Conservation (phyloP, 2,329 filamentous ascomycete species). For the Cryphonectria carpinicola region DNA sequence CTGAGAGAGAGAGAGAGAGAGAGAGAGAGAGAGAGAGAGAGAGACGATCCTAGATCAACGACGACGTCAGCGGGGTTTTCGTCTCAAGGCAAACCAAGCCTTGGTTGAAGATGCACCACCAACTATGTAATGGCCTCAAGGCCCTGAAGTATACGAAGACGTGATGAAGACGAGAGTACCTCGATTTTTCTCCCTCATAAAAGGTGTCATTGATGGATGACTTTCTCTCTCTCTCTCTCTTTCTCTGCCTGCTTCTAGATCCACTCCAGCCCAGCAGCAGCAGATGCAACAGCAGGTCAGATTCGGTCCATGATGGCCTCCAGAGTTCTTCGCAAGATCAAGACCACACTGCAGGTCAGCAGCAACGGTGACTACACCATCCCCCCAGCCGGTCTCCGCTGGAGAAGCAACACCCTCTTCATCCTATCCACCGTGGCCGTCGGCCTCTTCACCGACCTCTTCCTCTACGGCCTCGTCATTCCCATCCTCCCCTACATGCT, state of each 20-base stretch:
- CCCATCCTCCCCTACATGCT: conserved; percentile 63
- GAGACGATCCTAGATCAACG: neutral
- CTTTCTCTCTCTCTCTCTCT: too few relatives aligned
- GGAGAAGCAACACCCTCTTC: conserved; percentile 63
- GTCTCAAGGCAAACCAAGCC: neutral
- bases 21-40: too few relatives aligned
- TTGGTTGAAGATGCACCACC: neutral
- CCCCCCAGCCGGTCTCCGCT: conserved; percentile 34
- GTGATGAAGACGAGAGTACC: neutral
- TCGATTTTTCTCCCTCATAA: neutral
- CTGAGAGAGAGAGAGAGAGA: neutral
- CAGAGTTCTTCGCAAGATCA: conserved; percentile 6
- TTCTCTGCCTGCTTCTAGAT: too few relatives aligned
- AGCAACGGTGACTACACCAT: conserved; percentile 17
- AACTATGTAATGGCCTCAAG: too few relatives aligned
- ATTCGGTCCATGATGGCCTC: conserved; percentile 9
- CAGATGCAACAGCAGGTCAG: too few relatives aligned
- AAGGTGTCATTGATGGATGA: neutral
- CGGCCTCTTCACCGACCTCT: conserved; percentile 61
- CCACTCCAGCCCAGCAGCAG: too few relatives aligned
- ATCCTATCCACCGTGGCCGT: conserved; percentile 60
- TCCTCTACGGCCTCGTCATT: conserved; percentile 62
- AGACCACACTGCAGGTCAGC: conserved; percentile 19
- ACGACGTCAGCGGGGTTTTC: conserved; percentile 10
- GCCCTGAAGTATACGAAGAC: too few relatives aligned